Conservation (phyloP, 1,139 yeast genomes). For the Saccharomycopsis phalli region DNA sequence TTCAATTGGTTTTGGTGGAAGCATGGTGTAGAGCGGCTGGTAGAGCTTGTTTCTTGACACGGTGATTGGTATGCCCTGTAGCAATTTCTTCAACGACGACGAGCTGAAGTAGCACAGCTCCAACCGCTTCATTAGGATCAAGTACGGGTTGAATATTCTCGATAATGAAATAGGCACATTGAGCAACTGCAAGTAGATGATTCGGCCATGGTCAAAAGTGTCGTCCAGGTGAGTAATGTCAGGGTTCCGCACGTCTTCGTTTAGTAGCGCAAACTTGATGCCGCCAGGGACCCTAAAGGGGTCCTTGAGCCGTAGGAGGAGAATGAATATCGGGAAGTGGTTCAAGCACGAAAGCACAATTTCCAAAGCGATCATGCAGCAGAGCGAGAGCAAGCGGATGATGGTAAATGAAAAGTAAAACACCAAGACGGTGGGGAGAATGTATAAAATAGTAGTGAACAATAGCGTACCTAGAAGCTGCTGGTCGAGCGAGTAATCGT, state of each 20-base stretch:
- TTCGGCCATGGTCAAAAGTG: constrained; percentile 12
- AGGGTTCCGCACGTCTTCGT: constrained; percentile 1
- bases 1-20: constrained; percentile 34
- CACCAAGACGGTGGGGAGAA: constrained; percentile 81
- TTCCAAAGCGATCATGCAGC: constrained; percentile 47
- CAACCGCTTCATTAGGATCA: constrained; percentile 32
- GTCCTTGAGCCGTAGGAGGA: constrained; percentile 71
- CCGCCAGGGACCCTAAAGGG: constrained; percentile 90
- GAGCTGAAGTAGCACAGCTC: constrained; percentile 36
- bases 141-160: constrained; percentile 42
- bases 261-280: constrained; percentile 35
- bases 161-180: constrained; percentile 38
- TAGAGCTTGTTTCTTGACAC: constrained; percentile 40
- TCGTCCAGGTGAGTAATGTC: neutral
- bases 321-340: constrained; percentile 79
- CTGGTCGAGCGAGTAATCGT: constrained; percentile 77
- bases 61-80: constrained; percentile 39
- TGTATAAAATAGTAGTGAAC: constrained; percentile 68
- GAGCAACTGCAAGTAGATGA: constrained; percentile 26
- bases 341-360: constrained; percentile 57
- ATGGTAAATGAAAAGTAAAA: constrained; percentile 71
- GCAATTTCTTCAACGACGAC: constrained; percentile 31
- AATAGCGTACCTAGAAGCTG: constrained; percentile 79
- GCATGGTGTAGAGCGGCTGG: constrained; percentile 38
- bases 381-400: constrained; percentile 44